A percentile compares a stretch with the other conserved stretches of the same genome.
Conservation (phyloP, 2,329 filamentous ascomycete genomes). For the Ophiocordyceps camponoti-leonardi region DNA sequence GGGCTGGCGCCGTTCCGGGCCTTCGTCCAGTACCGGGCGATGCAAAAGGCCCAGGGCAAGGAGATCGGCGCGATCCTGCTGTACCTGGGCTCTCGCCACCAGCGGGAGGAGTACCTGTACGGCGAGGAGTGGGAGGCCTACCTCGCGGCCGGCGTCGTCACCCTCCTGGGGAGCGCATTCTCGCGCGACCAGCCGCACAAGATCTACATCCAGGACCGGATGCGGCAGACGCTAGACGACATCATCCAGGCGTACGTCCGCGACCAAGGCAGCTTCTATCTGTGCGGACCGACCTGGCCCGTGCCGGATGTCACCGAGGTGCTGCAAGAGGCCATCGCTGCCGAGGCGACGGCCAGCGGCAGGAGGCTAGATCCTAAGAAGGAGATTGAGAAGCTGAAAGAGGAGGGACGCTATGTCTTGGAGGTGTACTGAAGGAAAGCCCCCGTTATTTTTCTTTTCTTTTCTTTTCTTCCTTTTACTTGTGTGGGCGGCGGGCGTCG, state of each 20-base stretch:
- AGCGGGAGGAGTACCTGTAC: conserved; percentile 96
- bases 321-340: conserved; percentile 75
- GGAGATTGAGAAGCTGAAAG: conserved; percentile 96
- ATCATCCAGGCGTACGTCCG: conserved; percentile 76
- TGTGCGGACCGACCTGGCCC: conserved; percentile 96
- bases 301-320: conserved; percentile 93
- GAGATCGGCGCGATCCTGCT: conserved; percentile 84
- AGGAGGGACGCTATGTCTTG: conserved; percentile 81
- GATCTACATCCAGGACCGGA: conserved; percentile 98
- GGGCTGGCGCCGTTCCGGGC: conserved; percentile 98
- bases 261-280: conserved; percentile 85
- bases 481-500: too few relatives aligned
- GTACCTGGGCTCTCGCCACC: conserved; percentile 93
- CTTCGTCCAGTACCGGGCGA: conserved; percentile 93
- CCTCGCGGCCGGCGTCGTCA: conserved; percentile 87
- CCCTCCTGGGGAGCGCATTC: conserved; percentile 82
- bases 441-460: too few relatives aligned
- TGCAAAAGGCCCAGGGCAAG: conserved; percentile 95
- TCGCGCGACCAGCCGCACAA: conserved; percentile 94
- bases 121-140: conserved; percentile 99
- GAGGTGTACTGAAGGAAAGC: conserved; percentile 99
- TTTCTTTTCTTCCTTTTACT: too few relatives aligned
- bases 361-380: conserved; percentile 75
- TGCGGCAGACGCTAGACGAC: conserved; percentile 71
- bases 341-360: conserved; percentile 49